phyloP scores from a whole-genome alignment of 176 grass and related monocot genomes.

The Avena insularis region DNA sequence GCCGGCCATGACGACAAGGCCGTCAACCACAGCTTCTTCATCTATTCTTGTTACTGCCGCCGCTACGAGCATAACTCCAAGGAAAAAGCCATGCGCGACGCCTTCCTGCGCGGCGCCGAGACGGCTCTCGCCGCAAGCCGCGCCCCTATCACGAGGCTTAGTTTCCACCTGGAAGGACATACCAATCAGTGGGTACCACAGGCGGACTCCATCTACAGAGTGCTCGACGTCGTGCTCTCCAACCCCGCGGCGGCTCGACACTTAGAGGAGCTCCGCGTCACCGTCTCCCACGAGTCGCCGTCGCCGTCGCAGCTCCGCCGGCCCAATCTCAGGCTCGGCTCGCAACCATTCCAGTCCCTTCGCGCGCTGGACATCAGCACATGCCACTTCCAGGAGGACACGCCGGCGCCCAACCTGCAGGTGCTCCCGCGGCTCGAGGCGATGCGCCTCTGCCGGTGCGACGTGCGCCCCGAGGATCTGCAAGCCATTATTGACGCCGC shows the following conservation, averaged over 20 bases:
- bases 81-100: neutral
- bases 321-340: neutral
- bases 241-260: neutral
- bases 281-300: neutral
- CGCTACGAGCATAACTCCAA: neutral
- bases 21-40: neutral
- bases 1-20: neutral
- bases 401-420: no score
- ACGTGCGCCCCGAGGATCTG: neutral
- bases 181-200: neutral
- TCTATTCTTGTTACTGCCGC: neutral
- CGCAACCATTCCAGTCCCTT: neutral
- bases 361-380: neutral
- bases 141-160: neutral
- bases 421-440: neutral
- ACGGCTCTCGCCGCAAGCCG: neutral
- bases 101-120: neutral
- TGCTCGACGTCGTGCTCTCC: neutral
- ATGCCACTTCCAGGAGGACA: neutral
- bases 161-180: neutral
- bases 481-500: neutral
- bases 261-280: conserved; percentile 8
- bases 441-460: neutral
- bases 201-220: neutral
- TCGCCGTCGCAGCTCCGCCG: no score